Evolutionary conservation across 1,284 basidiomycete genomes (phyloP), one percentile per base, ranked within the genome.

Genomic region (Grifola frondosa): DNA sequence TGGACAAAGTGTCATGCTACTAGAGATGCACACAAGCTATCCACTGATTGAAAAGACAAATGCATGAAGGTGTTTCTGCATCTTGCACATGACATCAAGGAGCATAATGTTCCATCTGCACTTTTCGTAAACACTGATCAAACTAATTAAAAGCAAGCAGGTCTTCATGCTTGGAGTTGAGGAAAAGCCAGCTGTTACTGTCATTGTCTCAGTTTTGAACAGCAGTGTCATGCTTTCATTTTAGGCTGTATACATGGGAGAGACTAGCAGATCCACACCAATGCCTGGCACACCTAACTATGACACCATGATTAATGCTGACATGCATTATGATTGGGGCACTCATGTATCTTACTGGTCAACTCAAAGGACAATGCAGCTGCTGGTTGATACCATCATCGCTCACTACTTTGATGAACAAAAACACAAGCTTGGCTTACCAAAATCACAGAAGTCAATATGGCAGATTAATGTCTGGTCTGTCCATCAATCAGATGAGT

Each of bases 121-220:
- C 47, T 62, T 3, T 28, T 42, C 11, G 55, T 65, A 25, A 68
- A 68, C 38, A 53, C 54, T 3, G 62, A 68, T 46, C 63, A 67
- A 40, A 65, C 59, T 1, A 12, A 21, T 15, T 3, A 13, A 10
- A 32, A 31, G 50, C 5, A 60, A 58, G 26, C 64, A 69, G 38
- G 63, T 69, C 5, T 17, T 50, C 2, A 42, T 57, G 2, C 32
- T 59, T 5, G 61, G 64, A 1, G 39, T 47, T 5, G 65, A 67
- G 13, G 66, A 68, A 39, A 68, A 68, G 42, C 48, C 61, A 1
- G 64, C 62, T 9, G 66, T 63, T 41, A 68, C 65, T 3, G 22
- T 64, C 3, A 26, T 65, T 11, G 53, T 63, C 16, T 57, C 53
- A 2, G 53, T 64, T 12, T 53, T 57, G 1, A 50, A 49, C 2